Conservation (phyloP, 164 flowering plant species). For the Aristolochia fimbriata region DNA sequence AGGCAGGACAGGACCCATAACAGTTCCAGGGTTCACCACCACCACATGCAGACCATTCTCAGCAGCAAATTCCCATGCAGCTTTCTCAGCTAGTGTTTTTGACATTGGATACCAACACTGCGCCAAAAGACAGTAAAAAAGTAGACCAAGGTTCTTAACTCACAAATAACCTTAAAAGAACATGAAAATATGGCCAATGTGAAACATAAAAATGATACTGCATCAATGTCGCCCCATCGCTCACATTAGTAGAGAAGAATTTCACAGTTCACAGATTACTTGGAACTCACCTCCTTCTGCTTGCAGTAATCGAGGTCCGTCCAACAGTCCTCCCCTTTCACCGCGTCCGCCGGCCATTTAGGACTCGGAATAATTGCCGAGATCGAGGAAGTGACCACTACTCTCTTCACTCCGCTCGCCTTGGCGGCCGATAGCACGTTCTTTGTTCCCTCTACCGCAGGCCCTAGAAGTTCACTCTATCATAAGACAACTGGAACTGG, state of each 20-base stretch:
- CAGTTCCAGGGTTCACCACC: slow-evolving; percentile 81
- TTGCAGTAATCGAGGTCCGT: slow-evolving; percentile 72
- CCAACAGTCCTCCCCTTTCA: slow-evolving; percentile 75
- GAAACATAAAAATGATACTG: too few species aligned
- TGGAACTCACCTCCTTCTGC: slow-evolving; percentile 35
- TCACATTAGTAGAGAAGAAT: background rate
- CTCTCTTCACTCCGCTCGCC: slow-evolving; percentile 57
- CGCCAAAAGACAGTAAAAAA: background rate
- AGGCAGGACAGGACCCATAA: slow-evolving; percentile 78
- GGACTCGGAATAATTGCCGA: slow-evolving; percentile 68
- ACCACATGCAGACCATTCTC: slow-evolving; percentile 67
- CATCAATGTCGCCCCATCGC: too few species aligned
- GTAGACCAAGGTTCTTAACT: too few species aligned
- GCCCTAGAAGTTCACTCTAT: slow-evolving; percentile 57
- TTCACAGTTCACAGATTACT: background rate
- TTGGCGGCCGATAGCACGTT: slow-evolving; percentile 74
- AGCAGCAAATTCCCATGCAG: slow-evolving; percentile 80
- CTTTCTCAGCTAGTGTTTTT: slow-evolving; percentile 82
- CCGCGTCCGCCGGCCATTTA: slow-evolving; percentile 57
- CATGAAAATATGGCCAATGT: too few species aligned
- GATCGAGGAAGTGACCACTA: slow-evolving; percentile 81
- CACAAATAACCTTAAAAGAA: too few species aligned
- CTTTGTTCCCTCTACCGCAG: slow-evolving; percentile 70
- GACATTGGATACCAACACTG: slow-evolving; percentile 87
- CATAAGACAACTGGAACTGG: background rate